Evolutionary conservation across 495 filamentous ascomycete genomes (phyloP), one percentile per base, ranked within the genome.

Genomic region (Aspergillus nanangensis): DNA sequence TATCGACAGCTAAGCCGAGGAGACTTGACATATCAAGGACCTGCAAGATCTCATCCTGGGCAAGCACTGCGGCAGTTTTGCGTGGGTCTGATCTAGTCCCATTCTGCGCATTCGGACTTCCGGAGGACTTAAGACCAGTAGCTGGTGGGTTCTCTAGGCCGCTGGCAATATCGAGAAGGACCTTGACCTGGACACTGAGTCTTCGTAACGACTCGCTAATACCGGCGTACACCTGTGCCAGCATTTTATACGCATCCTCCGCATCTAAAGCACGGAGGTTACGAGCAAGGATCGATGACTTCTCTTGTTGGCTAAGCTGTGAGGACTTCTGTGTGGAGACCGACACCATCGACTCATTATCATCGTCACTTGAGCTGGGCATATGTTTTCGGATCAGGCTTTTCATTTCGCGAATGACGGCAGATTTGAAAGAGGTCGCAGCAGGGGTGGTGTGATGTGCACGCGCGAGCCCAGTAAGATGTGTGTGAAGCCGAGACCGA

Each of bases 141-240:
- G 58, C 42, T 5, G 62, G 51, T n/a, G 65, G 53, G 21, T 48
- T 63, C 25, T 75, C 73, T 33, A 92, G 71, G 8, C 83, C 83
- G 57, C 90, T 96, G 2, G 90, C 95, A 25, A 96, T 87, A 61
- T 99, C 93, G 14, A 99, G 73, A n/a, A 99, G 67, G 15, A 97
- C 82, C 63, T 99, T 99, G 17, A 91, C 87, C 56, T 99, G 93
- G 3, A 90, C 88, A 29, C 86, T 83, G 9, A 97, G 66, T 57
- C 93, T 78, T 43, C 93, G 77, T 43, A 97, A 62, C 1, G 87
- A 85, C 60, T 99, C 93, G 17, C 92, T 85, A 19, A 96, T 84
- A 4, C 86, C 80, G 4, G 87, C 83, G 59, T 96, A 99, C 14
- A 94, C 84, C 31, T 79, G 84, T 15, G 81, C 74, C 8, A 96